These are phyloP conservation scores for Gloeophyllum trabeum DNA, from an alignment of 768 basidiomycete species.

Conservation along the genomic window DNA sequence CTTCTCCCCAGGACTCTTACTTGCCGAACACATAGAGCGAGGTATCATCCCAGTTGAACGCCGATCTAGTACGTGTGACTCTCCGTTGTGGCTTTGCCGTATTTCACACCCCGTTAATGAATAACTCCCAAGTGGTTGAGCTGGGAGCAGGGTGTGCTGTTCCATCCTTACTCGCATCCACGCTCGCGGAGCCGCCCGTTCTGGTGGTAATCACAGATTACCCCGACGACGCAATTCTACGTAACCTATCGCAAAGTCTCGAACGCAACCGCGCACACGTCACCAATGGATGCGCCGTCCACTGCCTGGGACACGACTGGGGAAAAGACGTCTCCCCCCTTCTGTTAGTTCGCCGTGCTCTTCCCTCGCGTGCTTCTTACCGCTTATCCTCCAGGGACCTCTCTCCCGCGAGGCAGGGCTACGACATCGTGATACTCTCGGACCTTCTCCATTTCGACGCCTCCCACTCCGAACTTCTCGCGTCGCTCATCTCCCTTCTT, in stretches of 20 bases:
- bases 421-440: conserved; percentile 54
- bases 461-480: conserved; percentile 46
- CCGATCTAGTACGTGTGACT: conserved; percentile 25
- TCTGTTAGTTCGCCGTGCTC: conserved; percentile 28
- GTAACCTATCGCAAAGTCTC: conserved; percentile 44
- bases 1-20: conserved; percentile 57
- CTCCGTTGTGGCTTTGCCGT: background rate
- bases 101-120: background rate
- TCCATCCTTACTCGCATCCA: conserved; percentile 50
- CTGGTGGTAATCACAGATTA: conserved; percentile 59
- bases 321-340: conserved; percentile 35
- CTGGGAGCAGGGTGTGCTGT: conserved; percentile 61
- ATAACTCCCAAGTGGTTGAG: conserved; percentile 44
- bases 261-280: conserved; percentile 31
- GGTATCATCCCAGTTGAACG: conserved; percentile 31
- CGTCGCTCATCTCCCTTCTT: conserved; percentile 39
- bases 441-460: conserved; percentile 61
- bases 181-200: conserved; percentile 29
- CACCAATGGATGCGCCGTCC: conserved; percentile 27
- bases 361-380: conserved; percentile 4
- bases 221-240: conserved; percentile 49
- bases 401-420: conserved; percentile 16
- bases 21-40: conserved; percentile 56
- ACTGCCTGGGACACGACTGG: conserved; percentile 52
- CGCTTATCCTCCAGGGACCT: conserved; percentile 1